phyloP scores from a whole-genome alignment of 352 stramenopile genomes.

The Thalassiosira hispida region DNA sequence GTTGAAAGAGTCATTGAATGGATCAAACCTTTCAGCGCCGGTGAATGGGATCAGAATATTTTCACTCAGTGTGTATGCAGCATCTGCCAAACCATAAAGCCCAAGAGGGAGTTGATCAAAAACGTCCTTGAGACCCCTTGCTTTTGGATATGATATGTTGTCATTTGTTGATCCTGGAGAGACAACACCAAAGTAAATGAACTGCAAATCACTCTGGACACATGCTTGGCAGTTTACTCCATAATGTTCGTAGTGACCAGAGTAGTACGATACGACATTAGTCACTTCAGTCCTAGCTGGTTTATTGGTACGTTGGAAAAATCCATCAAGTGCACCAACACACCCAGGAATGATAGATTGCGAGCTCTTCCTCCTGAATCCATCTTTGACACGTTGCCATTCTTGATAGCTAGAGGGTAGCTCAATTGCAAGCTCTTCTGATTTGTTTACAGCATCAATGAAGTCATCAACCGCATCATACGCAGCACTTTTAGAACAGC shows the following conservation, averaged over 20 bases:
- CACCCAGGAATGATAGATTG: constrained; percentile 13
- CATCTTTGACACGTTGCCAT: constrained; percentile 11
- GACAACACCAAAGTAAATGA: constrained; percentile 30
- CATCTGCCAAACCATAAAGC: constrained; percentile 20
- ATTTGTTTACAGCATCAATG: constrained; percentile 26
- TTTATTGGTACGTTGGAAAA: constrained; percentile 31
- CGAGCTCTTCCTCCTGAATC: background rate
- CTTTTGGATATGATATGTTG: constrained; percentile 13
- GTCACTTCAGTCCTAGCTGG: constrained; percentile 26
- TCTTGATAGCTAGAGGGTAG: constrained; percentile 4
- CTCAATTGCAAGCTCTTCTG: constrained; percentile 20
- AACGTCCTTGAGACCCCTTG: background rate
- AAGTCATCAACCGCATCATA: constrained; percentile 27
- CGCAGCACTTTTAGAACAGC: background rate
- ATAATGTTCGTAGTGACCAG: constrained; percentile 53
- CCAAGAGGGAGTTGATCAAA: constrained; percentile 7
- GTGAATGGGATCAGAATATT: constrained; percentile 24
- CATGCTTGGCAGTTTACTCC: constrained; percentile 44
- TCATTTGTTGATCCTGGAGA: constrained; percentile 46
- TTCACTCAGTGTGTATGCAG: constrained; percentile 18
- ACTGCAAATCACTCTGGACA: background rate
- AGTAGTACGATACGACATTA: constrained; percentile 50
- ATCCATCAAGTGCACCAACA: constrained; percentile 41
- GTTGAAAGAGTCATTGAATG: constrained; percentile 36
- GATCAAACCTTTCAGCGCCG: constrained; percentile 6